A percentile compares a stretch with the other conserved stretches of the same genome.
Evolutionary conservation across 2,329 filamentous ascomycete species (phyloP).

Genomic region (Botryosphaeria dothidea): DNA sequence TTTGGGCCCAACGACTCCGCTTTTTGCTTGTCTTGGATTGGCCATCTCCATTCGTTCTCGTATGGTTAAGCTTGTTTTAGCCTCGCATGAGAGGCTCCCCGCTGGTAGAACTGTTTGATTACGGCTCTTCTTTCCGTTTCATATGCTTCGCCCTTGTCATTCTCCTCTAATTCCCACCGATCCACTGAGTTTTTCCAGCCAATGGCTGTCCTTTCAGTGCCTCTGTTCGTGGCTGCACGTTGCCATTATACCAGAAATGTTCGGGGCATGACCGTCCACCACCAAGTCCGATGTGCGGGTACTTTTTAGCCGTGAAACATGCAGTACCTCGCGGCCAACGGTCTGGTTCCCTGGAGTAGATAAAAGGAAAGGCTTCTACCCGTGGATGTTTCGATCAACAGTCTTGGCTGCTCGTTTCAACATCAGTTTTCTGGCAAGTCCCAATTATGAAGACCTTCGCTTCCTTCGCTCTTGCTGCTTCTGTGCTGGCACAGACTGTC

Average conservation of each 20-base stretch:
- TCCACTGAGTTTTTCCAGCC: background rate
- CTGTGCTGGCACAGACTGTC: slow-evolving; percentile 34
- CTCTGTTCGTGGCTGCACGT: background rate
- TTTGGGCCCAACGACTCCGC: background rate
- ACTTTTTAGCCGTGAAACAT: slow-evolving; percentile 13
- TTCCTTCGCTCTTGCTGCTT: slow-evolving; percentile 32
- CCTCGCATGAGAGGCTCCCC: background rate
- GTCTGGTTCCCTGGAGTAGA: background rate
- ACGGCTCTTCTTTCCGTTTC: slow-evolving; percentile 16
- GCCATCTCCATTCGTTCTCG: background rate
- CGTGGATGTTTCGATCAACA: background rate
- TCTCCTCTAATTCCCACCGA: background rate
- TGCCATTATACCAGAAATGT: background rate
- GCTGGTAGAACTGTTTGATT: background rate
- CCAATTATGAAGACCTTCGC: slow-evolving; percentile 36
- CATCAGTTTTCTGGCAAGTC: background rate
- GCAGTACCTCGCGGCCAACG: background rate
- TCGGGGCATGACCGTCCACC: background rate
- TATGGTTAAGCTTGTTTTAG: slow-evolving; percentile 11
- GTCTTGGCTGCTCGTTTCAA: slow-evolving; percentile 6
- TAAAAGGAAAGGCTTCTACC: background rate
- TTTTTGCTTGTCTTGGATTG: background rate
- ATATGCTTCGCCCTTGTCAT: background rate
- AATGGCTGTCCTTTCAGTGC: background rate
- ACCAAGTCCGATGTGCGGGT: background rate